Percentiles rank a stretch among this genome's conserved stretches.
These are phyloP conservation scores for Wickerhamomyces rabaulensis DNA, from an alignment of 805 yeast species.

Conservation along the genomic window DNA sequence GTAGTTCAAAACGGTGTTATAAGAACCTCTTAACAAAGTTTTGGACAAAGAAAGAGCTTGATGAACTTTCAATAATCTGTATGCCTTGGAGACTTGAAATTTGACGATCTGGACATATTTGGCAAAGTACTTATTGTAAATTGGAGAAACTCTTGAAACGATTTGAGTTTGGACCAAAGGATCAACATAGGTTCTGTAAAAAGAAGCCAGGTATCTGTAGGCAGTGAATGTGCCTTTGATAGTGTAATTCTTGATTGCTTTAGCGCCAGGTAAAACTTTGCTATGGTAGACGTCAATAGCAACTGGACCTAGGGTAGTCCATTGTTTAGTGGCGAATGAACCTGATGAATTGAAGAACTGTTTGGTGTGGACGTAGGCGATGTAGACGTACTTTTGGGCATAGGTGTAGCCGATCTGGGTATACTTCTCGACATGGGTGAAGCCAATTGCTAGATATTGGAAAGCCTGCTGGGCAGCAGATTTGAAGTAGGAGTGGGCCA, in stretches of 20 bases:
- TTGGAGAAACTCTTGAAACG: conserved; percentile 1
- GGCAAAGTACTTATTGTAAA: conserved; percentile 6
- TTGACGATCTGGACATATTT: conserved; percentile 2
- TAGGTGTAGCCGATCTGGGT: neutral
- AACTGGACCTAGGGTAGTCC: neutral
- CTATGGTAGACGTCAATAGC: neutral
- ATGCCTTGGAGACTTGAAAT: conserved; percentile 8
- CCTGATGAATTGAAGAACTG: neutral
- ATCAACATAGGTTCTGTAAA: neutral
- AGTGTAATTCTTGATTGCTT: neutral
- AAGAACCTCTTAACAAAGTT: conserved; percentile 10
- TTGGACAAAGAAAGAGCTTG: conserved; percentile 16
- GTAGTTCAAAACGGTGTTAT: conserved; percentile 8
- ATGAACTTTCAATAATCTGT: conserved; percentile 14
- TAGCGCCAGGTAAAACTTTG: neutral
- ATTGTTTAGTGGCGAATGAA: neutral
- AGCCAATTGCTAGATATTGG: conserved; percentile 1
- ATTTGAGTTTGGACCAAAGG: conserved; percentile 1
- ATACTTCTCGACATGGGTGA: neutral
- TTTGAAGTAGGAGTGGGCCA: neutral
- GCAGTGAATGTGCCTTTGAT: neutral
- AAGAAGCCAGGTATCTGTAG: neutral
- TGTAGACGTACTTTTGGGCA: neutral
- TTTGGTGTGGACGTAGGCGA: neutral
- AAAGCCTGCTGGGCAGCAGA: neutral